Evolutionary conservation across 2,329 filamentous ascomycete species (phyloP).

Genomic region (Hypoxylon sp.): DNA sequence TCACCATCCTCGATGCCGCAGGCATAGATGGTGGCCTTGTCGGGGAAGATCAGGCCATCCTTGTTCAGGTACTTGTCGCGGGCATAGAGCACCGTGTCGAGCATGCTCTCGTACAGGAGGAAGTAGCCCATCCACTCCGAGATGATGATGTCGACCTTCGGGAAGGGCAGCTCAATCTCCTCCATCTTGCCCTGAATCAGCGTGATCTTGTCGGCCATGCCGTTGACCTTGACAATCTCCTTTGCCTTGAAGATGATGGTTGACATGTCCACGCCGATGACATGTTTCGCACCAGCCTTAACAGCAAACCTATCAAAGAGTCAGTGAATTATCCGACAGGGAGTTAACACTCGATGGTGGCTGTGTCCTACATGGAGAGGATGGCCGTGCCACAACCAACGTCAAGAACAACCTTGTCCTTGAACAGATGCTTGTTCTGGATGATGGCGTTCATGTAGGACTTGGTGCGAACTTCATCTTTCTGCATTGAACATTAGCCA

Average conservation of each 20-base stretch:
- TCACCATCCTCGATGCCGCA: constrained; percentile 98
- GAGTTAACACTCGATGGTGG: constrained; percentile 8
- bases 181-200: constrained; percentile 99
- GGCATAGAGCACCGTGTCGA: constrained; percentile 97
- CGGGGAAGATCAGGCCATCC: constrained; percentile 94
- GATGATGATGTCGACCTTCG: constrained; percentile 98
- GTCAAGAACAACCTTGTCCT: constrained; percentile 85
- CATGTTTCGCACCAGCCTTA: constrained; percentile 95
- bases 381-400: constrained; percentile 98
- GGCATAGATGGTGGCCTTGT: constrained; percentile 97
- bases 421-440: constrained; percentile 94
- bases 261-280: constrained; percentile 99
- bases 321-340: constrained; percentile 14
- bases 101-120: constrained; percentile 97
- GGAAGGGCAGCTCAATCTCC: constrained; percentile 90
- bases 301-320: constrained; percentile 81
- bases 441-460: constrained; percentile 98
- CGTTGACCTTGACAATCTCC: constrained; percentile 92
- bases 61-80: constrained; percentile 89
- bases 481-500: constrained; percentile 62
- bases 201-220: constrained; percentile 94
- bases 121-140: constrained; percentile 99
- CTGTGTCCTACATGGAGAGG: constrained; percentile 91
- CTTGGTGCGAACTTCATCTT: constrained; percentile 96
- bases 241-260: constrained; percentile 98